Evolutionary conservation across 176 grass and related monocot species (phyloP), one percentile per base, ranked within the genome.

Genomic region (Lolium perenne): DNA sequence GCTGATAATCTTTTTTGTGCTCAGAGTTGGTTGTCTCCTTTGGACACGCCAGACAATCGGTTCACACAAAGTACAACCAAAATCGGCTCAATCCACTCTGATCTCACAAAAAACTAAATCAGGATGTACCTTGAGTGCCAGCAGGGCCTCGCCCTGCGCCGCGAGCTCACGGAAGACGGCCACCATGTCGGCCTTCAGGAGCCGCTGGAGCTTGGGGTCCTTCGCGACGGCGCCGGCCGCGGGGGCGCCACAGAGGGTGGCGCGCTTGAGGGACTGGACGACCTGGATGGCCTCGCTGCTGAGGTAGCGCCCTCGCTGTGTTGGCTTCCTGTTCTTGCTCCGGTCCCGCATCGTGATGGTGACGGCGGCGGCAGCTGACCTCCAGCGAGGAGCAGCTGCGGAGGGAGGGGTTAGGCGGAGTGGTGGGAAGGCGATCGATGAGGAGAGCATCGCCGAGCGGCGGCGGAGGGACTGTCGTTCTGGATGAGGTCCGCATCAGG

Each of bases 291-390:
- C 95, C 80, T 98, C 95, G 14, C 60, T 92, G 83, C 95, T 98
- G 69, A 98, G 93, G 95, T 98, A 95, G 48, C 95, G 93, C 3
- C 95, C 95, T 10, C 93, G 89, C 81, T 95, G 93, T 16, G 87
- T 94, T 35, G 93, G 95, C 81, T 93, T 95, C 23, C 91, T 83
- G 78, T 95, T 98, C 89, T 98, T 98, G 91, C 93, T 89, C 62
- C 93, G 83, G 81, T 98, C 95, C 29, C 91, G 87, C 95, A 98
- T 98, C 51, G 83, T 88, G 59, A 80, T 48, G 81, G 15, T 10
- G 14, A 38, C 49, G 45, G 82, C 82, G 59, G 80, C 48, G 38
- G 78, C 51, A 38, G 51, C 18, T 55, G 29, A 26, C 71, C 70
- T 82, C 78, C 90, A 80, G 9, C 48, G 80, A 80, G 67, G 80